Evolutionary conservation across 1,284 basidiomycete genomes (phyloP).

Genomic region (Phellopilus nigrolimitatus): DNA sequence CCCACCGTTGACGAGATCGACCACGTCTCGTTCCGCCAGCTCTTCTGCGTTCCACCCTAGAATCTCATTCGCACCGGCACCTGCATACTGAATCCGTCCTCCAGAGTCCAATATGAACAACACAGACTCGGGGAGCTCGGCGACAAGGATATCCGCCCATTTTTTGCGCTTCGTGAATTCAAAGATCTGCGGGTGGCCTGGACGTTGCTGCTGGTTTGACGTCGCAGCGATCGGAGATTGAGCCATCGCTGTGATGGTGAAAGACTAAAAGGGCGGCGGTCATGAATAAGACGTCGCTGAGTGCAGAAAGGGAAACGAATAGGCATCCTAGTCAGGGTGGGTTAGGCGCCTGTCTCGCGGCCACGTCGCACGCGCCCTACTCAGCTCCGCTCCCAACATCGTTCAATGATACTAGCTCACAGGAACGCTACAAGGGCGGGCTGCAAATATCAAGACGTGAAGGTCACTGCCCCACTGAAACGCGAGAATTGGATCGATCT

Average conservation of each 20-base stretch:
- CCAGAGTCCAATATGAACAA: constrained; percentile 60
- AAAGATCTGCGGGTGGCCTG: constrained; percentile 33
- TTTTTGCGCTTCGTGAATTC: constrained; percentile 84
- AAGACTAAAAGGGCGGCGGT: not conserved
- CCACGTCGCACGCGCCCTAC: too few relatives aligned
- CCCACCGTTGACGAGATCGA: constrained; percentile 62
- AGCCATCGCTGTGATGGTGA: constrained; percentile 1
- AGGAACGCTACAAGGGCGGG: too few relatives aligned
- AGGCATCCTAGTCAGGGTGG: not conserved
- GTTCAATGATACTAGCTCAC: too few relatives aligned
- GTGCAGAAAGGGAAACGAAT: not conserved
- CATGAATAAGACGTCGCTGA: not conserved
- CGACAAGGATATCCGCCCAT: constrained; percentile 79
- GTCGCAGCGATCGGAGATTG: not conserved
- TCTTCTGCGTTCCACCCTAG: constrained; percentile 74
- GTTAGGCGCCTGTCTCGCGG: not conserved
- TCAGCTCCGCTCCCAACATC: too few relatives aligned
- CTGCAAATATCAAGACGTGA: too few relatives aligned
- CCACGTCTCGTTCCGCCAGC: constrained; percentile 60
- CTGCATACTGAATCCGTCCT: constrained; percentile 65
- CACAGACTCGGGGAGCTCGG: constrained; percentile 71
- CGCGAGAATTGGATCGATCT: too few relatives aligned
- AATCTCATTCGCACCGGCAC: constrained; percentile 62
- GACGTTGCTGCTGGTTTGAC: constrained; percentile 3
- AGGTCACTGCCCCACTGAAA: too few relatives aligned